Evolutionary conservation across 2,329 filamentous ascomycete genomes (phyloP), one percentile per base, ranked within the genome.

Genomic region (Orbilia blumenaviensis): DNA sequence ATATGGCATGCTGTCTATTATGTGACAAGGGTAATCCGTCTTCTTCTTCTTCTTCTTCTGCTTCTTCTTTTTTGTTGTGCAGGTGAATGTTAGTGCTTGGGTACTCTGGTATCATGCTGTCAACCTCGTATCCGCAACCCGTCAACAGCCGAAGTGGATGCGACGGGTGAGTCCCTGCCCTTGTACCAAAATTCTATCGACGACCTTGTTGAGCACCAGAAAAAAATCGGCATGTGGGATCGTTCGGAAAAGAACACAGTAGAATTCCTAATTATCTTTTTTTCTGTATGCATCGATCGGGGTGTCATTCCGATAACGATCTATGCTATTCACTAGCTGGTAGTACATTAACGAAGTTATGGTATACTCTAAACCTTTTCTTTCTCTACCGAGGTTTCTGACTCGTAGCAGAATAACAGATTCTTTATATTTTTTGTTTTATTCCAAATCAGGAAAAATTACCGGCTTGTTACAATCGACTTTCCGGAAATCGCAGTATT

Each of bases 401-500:
- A n/a, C n/a, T n/a, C n/a, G n/a, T n/a, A n/a, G n/a, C n/a, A n/a
- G n/a, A 12, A 12, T 34, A 34, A 7, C n/a, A n/a, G 36, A 9
- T 14, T n/a, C 36, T 12, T 41, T 10, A 7, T 41, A 44, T 44
- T 9, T 7, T 44, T 6, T 41, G 12, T 18, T 16, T 12, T 52
- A 54, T 18, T 36, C 54, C 42, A 25, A 42, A 62, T 36, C 48
- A 62, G 54, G 52, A 54, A 54, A 74, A 10, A 36, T 61, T 23
- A 41, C 44, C 62, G 69, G 69, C 69, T 67, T 52, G 34, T 63
- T 63, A 23, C 36, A 62, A 48, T 38, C 44, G 54, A 46, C 63
- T 68, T 75, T 75, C 71, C 71, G 46, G 56, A 75, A 75, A 58
- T 63, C 63, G 63, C 67, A 66, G 61, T 58, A 64, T 73, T 67